A percentile compares a stretch with the other conserved stretches of the same genome.
These are phyloP conservation scores for Paramyrothecium sp. DNA, from an alignment of 2,329 filamentous ascomycete species.

Conservation along the genomic window DNA sequence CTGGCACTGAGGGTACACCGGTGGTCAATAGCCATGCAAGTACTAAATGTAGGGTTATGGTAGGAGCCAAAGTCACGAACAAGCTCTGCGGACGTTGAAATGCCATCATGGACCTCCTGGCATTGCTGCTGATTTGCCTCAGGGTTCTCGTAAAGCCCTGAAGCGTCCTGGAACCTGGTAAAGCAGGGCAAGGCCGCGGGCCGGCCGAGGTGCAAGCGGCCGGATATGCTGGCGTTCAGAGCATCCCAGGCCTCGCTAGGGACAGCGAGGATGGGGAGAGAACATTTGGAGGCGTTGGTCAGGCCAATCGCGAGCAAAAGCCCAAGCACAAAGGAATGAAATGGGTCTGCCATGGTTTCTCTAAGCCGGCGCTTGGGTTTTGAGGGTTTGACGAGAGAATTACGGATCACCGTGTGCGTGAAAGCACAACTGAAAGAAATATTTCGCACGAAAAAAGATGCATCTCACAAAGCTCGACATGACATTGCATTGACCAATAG, in stretches of 20 bases:
- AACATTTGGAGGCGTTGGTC: background rate
- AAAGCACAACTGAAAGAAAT: no score
- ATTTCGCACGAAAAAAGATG: no score
- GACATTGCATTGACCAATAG: no score
- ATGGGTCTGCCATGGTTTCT: background rate
- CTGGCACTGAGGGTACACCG: constrained; percentile 3
- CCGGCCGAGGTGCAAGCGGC: constrained; percentile 2
- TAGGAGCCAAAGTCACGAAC: constrained; percentile 5
- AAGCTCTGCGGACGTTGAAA: background rate
- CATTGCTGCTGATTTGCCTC: constrained; percentile 2
- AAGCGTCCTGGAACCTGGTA: constrained; percentile 1
- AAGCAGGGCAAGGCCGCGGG: constrained; percentile 6
- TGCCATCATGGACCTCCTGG: background rate
- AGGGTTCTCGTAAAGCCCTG: background rate
- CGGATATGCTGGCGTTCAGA: constrained; percentile 6
- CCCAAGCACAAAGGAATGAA: background rate
- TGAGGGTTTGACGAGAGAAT: no score
- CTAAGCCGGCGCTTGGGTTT: no score
- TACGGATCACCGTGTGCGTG: no score
- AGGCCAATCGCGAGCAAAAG: background rate
- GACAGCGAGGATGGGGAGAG: constrained; percentile 2
- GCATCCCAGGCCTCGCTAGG: constrained; percentile 1
- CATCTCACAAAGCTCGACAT: no score
- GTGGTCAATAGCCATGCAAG: constrained; percentile 5
- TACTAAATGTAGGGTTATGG: constrained; percentile 8